A percentile compares a stretch with the other conserved stretches of the same genome.
Evolutionary conservation across 768 basidiomycete species (phyloP).

Genomic region (Dacryopinax spathularia): DNA sequence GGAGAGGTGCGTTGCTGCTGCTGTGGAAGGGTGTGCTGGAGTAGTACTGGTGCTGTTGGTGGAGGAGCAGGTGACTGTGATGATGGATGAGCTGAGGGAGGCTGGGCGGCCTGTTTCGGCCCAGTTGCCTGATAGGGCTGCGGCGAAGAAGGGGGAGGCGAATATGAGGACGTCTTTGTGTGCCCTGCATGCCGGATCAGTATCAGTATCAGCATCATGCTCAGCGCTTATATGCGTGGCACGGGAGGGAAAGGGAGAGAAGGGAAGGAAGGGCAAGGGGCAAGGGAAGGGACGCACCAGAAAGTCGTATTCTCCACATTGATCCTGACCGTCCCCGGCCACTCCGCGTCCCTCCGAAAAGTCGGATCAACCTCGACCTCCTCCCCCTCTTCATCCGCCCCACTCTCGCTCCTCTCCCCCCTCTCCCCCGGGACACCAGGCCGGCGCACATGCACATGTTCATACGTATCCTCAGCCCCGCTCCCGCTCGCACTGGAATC

Average conservation of each 20-base stretch:
- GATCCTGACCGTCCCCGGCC: conserved; percentile 83
- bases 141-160: conserved; percentile 90
- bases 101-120: conserved; percentile 70
- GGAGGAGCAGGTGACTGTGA: not conserved
- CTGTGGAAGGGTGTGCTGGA: not conserved
- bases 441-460: conserved; percentile 5
- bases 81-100: conserved; percentile 39
- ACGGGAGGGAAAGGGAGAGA: too few relatives aligned
- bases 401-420: conserved; percentile 9
- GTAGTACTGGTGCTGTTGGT: too few relatives aligned
- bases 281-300: conserved; percentile 43
- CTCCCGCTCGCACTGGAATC: conserved; percentile 2
- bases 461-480: conserved; percentile 9
- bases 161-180: conserved; percentile 87
- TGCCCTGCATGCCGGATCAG: conserved; percentile 37
- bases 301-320: conserved; percentile 79
- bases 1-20: conserved; percentile 48
- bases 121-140: conserved; percentile 59
- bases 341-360: conserved; percentile 49
- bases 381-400: conserved; percentile 12
- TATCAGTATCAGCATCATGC: conserved; percentile 2
- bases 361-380: conserved; percentile 55
- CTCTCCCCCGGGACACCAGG: not conserved
- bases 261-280: too few relatives aligned
- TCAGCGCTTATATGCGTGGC: not conserved